These are phyloP conservation scores for Ambispora gerdemannii DNA, from an alignment of 192 early-diverging fungal genomes.

Conservation along the genomic window DNA sequence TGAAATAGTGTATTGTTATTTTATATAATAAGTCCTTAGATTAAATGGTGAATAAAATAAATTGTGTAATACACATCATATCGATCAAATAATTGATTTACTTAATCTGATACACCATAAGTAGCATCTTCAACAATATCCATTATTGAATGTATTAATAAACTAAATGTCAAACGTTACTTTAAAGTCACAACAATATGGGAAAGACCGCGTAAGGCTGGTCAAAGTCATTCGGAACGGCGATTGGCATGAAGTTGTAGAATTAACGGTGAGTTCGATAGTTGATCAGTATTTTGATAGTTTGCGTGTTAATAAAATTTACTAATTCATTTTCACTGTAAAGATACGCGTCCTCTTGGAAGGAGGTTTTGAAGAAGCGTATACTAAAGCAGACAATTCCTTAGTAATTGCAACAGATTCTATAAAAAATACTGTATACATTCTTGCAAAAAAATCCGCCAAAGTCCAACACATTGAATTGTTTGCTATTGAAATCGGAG, in stretches of 20 bases:
- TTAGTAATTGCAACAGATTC: constrained; percentile 74
- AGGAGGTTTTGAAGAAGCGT: constrained; percentile 57
- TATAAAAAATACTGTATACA: constrained; percentile 75
- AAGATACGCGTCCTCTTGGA: constrained; percentile 41
- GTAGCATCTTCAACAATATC: no score
- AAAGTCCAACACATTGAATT: constrained; percentile 69
- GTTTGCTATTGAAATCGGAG: constrained; percentile 65
- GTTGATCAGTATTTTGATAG: neutral
- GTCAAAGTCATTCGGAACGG: constrained; percentile 66
- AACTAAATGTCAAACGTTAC: constrained; percentile 40
- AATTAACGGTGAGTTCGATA: constrained; percentile 66
- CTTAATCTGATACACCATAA: no score
- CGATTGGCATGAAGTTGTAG: constrained; percentile 62
- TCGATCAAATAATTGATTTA: no score
- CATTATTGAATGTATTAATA: no score
- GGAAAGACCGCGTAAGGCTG: constrained; percentile 72
- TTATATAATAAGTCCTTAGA: no score
- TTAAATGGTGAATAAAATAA: no score
- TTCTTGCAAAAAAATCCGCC: constrained; percentile 66
- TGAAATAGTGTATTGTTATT: no score
- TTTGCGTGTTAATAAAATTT: neutral
- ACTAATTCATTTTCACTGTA: neutral
- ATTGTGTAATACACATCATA: no score
- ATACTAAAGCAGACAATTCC: constrained; percentile 76
- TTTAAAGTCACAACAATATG: constrained; percentile 63